These are phyloP conservation scores for Eucalyptus regnans DNA, from an alignment of 345 rosid species.

Conservation along the genomic window DNA sequence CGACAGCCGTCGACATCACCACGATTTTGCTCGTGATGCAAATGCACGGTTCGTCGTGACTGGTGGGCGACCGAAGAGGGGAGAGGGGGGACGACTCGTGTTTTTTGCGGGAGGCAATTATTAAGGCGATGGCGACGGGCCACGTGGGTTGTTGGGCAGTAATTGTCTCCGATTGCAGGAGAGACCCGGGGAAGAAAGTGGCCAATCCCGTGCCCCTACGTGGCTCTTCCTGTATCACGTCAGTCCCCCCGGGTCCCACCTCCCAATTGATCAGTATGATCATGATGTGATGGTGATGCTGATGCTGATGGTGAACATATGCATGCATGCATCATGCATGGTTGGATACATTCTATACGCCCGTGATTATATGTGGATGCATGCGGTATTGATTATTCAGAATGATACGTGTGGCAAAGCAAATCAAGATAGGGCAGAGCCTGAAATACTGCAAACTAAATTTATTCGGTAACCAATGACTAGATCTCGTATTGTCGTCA, in stretches of 20 bases:
- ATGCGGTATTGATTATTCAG: not conserved
- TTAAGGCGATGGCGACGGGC: not conserved
- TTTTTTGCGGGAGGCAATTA: not conserved
- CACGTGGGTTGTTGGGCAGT: constrained; percentile 34
- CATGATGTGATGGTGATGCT: not conserved
- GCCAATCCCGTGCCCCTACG: not conserved
- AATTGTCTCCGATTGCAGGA: not conserved
- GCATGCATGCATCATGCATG: not conserved
- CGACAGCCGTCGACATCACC: not conserved
- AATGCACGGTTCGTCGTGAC: not conserved
- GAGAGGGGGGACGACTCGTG: not conserved
- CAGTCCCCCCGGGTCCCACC: not conserved
- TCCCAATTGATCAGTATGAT: not conserved
- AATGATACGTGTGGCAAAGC: not conserved
- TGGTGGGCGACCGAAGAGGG: not conserved
- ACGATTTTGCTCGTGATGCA: not conserved
- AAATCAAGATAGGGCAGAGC: not conserved
- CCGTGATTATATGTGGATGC: not conserved
- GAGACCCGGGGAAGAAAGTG: not conserved
- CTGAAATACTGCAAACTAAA: not conserved
- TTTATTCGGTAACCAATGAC: too few relatives aligned
- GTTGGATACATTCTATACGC: not conserved
- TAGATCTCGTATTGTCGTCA: accelerated
- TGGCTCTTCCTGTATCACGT: not conserved
- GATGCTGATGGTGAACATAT: not conserved